Percentiles rank a stretch among this genome's conserved stretches.
Conservation (phyloP, 768 basidiomycete species). For the Collybia sp. region DNA sequence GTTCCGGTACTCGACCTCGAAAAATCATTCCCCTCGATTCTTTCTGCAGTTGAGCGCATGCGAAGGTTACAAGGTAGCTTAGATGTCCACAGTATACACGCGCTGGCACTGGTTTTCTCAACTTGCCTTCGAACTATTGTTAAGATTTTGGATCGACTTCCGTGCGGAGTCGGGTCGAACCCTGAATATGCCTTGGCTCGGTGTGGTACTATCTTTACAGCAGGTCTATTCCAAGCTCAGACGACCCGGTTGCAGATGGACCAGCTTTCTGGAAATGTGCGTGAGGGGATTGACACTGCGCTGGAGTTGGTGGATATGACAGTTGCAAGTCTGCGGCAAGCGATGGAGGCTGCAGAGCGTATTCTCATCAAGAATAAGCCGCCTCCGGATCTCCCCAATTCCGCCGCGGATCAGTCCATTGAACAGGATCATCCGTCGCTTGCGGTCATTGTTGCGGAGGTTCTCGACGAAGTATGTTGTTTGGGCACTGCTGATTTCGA, state of each 20-base stretch:
- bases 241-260: neutral
- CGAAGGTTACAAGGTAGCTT: constrained; percentile 12
- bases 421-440: constrained; percentile 2
- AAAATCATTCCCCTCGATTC: constrained; percentile 29
- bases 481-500: neutral
- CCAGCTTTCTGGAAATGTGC: neutral
- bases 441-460: constrained; percentile 9
- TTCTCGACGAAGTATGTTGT: constrained; percentile 4
- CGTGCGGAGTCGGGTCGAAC: constrained; percentile 5
- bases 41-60: constrained; percentile 22
- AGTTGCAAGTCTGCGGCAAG: constrained; percentile 23
- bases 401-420: neutral
- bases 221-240: constrained; percentile 7
- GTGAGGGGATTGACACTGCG: neutral
- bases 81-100: constrained; percentile 1
- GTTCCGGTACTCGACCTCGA: constrained; percentile 22
- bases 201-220: constrained; percentile 9
- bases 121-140: constrained; percentile 11
- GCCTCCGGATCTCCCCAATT: constrained; percentile 16
- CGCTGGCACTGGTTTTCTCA: constrained; percentile 13
- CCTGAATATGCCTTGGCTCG: constrained; percentile 12
- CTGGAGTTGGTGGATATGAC: constrained; percentile 22
- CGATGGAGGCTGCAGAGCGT: constrained; percentile 22
- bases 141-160: constrained; percentile 10
- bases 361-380: constrained; percentile 16